These are phyloP conservation scores for Blastobotrys buckinghamii DNA, from an alignment of 1,139 yeast genomes.

Conservation along the genomic window DNA sequence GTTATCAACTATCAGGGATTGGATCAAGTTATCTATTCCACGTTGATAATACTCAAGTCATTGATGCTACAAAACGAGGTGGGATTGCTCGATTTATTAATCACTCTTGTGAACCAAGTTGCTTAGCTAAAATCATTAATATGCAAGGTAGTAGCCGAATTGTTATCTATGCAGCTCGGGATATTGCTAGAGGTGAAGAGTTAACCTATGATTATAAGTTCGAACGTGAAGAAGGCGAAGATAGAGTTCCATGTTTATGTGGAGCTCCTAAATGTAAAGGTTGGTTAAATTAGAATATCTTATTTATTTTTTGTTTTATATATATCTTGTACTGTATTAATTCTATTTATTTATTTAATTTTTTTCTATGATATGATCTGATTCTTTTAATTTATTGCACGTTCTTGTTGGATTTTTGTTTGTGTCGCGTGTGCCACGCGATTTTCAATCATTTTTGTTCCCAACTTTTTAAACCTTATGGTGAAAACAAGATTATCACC, in stretches of 20 bases:
- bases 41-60: conserved; percentile 89
- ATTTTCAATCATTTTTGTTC: not conserved
- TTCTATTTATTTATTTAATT: not conserved
- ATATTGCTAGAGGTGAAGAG: conserved; percentile 70
- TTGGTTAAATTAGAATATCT: conserved; percentile 53
- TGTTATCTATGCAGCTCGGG: conserved; percentile 89
- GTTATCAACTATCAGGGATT: conserved; percentile 83
- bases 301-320: not conserved
- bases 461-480: too few species aligned
- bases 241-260: conserved; percentile 85
- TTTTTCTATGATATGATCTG: not conserved
- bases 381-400: too few species aligned
- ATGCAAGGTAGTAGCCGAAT: conserved; percentile 92
- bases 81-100: conserved; percentile 90
- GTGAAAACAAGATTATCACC: too few species aligned
- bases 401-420: too few species aligned
- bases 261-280: conserved; percentile 96
- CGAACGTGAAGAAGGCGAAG: conserved; percentile 89
- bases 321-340: too few species aligned
- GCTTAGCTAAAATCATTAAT: conserved; percentile 93
- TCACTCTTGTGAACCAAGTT: conserved; percentile 96
- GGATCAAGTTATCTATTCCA: conserved; percentile 92
- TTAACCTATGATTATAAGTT: conserved; percentile 93
- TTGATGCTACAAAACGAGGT: conserved; percentile 96
- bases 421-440: not conserved